Base-by-base conservation (phyloP, 139 green algal species). In the Tetraselmis striata region DNA sequence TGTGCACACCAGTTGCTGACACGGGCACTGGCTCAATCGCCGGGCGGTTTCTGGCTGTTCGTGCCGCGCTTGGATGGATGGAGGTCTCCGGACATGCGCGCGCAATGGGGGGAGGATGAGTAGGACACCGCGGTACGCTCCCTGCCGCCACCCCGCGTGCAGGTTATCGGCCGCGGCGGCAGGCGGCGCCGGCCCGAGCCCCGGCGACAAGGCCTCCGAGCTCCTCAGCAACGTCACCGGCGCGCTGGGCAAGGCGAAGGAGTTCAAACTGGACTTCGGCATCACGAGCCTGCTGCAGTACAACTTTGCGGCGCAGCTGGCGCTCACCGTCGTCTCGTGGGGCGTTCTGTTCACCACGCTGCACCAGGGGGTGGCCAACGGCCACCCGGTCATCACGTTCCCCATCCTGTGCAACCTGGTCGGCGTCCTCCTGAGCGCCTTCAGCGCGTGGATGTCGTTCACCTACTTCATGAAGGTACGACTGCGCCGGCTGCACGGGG, bases 271-370 rank as follows among this genome's bases (percentile, higher is more conserved):
- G 27, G 78, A 85, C 59, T 32, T 85, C 23, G 78, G 82, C 82
- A 82, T 86, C 75, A 83, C 67, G 29, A 67, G 83, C 78, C 67
- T 32, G 23, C 59, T 86, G 11, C 75, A 58, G 11, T 86, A 78
- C 59, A 86, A 86, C 79, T 86, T 86, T 75, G 28, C 83, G 32
- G 83, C 27, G 22, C 83, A 86, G 78, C 76, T 86, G 45, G 83
- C 59, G 25, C 83, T 86, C 28, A 86, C 83, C n/a, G 83, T 24
- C n/a, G 28, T 86, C 1, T 79, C 75, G 5, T 86, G 83, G 83
- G 83, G 5, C 29, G 76, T 83, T n/a, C 75, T 79, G 1, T 86
- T 86, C 83, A 29, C 77, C 75, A 86, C 83, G n/a, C 76, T 59
- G 25, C 83, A 86, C 58, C 24, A 32, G 24, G 32, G 30, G 30